phyloP scores from a whole-genome alignment of 2,329 filamentous ascomycete genomes.

The Aspergillus pseudonomiae region DNA sequence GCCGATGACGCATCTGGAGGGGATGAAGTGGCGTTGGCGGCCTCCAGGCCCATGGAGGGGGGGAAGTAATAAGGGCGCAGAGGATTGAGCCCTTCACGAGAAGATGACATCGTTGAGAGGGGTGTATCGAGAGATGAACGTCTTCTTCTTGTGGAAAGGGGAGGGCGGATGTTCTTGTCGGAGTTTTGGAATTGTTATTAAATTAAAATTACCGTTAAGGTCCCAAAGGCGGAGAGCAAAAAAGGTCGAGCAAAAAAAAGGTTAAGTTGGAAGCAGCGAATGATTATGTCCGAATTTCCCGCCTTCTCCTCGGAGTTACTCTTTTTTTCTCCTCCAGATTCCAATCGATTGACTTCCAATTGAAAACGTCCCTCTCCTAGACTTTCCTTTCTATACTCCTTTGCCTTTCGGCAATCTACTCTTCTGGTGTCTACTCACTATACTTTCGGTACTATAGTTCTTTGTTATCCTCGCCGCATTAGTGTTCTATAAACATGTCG shows the following conservation, averaged over 20 bases:
- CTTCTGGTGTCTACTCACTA: neutral
- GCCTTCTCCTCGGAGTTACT: constrained; percentile 17
- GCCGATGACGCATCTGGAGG: constrained; percentile 46
- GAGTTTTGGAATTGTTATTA: constrained; percentile 5
- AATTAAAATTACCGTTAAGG: neutral
- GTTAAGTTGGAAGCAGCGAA: constrained; percentile 5
- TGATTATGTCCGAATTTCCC: constrained; percentile 28
- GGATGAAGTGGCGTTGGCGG: constrained; percentile 41
- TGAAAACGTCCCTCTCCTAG: constrained; percentile 5
- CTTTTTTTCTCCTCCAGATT: constrained; percentile 4
- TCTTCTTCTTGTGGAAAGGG: neutral
- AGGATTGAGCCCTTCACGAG: constrained; percentile 59
- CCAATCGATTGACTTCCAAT: neutral
- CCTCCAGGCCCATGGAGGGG: constrained; percentile 65
- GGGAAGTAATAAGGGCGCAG: constrained; percentile 65
- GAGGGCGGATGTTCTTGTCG: neutral
- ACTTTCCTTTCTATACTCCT: neutral
- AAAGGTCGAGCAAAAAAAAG: constrained; percentile 1
- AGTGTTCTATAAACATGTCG: constrained; percentile 26
- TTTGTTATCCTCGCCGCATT: neutral
- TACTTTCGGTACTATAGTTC: neutral
- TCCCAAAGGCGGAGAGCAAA: constrained; percentile 5
- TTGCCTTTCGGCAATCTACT: neutral
- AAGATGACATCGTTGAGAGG: constrained; percentile 45
- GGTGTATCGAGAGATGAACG: neutral